phyloP scores from a whole-genome alignment of 192 early-diverging fungal species.

The Coemansia aciculifera region DNA sequence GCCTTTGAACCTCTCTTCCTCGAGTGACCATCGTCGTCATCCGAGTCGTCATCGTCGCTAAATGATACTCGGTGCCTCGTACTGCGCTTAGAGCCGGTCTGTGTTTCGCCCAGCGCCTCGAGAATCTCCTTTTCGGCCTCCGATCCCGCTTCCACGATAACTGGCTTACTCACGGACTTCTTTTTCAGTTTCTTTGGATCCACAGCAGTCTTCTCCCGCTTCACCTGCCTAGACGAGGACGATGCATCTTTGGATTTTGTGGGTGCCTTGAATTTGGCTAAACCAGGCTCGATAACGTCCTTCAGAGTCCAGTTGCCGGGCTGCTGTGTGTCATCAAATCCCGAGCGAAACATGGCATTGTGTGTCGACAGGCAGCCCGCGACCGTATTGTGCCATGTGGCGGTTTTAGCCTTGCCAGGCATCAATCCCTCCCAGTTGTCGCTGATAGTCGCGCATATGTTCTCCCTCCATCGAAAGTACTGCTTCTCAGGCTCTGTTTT shows the following conservation, averaged over 20 bases:
- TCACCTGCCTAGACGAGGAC: slow-evolving; percentile 51
- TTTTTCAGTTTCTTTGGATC: slow-evolving; percentile 22
- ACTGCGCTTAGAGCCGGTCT: slow-evolving; percentile 12
- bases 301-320: slow-evolving; percentile 62
- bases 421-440: slow-evolving; percentile 73
- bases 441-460: slow-evolving; percentile 76
- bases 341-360: slow-evolving; percentile 70
- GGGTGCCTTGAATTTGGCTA: slow-evolving; percentile 31
- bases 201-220: slow-evolving; percentile 49
- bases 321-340: slow-evolving; percentile 68
- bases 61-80: slow-evolving; percentile 45
- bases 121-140: slow-evolving; percentile 47
- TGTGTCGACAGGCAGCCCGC: slow-evolving; percentile 82
- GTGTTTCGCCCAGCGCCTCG: slow-evolving; percentile 38
- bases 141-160: slow-evolving; percentile 14
- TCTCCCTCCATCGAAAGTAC: slow-evolving; percentile 79
- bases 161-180: slow-evolving; percentile 11
- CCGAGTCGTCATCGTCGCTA: slow-evolving; percentile 50
- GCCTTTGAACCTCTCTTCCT: slow-evolving; percentile 17
- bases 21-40: not conserved
- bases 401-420: slow-evolving; percentile 67
- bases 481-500: slow-evolving; percentile 59
- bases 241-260: slow-evolving; percentile 16
- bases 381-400: slow-evolving; percentile 86
- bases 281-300: slow-evolving; percentile 7